Conservation (phyloP, 1,139 yeast species). For the Candida pseudoviswanathii region DNA sequence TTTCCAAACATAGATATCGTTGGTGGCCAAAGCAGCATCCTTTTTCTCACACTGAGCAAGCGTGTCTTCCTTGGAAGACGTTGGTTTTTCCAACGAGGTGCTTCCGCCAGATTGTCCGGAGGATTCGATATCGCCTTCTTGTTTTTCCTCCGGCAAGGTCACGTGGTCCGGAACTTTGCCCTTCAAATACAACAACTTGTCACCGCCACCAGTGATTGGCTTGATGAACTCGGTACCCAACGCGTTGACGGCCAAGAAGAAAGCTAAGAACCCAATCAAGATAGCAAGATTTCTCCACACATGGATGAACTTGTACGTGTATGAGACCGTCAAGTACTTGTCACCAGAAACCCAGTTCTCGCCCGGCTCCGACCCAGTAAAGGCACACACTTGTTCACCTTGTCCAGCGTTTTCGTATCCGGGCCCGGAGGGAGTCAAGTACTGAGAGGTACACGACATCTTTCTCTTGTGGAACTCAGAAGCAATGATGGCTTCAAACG, state of each 20-base stretch:
- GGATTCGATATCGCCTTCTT: conserved; percentile 15
- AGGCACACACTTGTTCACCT: conserved; percentile 52
- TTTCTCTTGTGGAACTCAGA: conserved; percentile 58
- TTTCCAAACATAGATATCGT: conserved; percentile 45
- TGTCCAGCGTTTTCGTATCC: conserved; percentile 42
- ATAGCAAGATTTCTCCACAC: conserved; percentile 73
- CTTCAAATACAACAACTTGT: conserved; percentile 55
- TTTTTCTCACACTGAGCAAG: conserved; percentile 20
- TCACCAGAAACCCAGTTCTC: conserved; percentile 49
- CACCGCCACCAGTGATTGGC: conserved; percentile 59
- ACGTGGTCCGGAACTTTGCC: conserved; percentile 48
- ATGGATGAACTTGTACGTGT: conserved; percentile 44
- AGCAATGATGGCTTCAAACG: conserved; percentile 56
- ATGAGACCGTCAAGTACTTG: conserved; percentile 44
- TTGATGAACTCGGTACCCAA: conserved; percentile 53
- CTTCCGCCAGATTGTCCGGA: not conserved
- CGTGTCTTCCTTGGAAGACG: conserved; percentile 32
- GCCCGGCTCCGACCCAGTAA: conserved; percentile 52
- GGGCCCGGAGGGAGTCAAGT: conserved; percentile 55
- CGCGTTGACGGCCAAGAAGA: conserved; percentile 48
- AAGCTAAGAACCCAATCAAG: conserved; percentile 54
- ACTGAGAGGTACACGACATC: conserved; percentile 48
- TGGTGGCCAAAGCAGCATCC: conserved; percentile 25
- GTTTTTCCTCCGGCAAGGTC: conserved; percentile 23
- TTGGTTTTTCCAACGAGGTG: conserved; percentile 3